Percentiles rank a stretch among this genome's conserved stretches.
Evolutionary conservation across 495 filamentous ascomycete genomes (phyloP).

Genomic region (Acidiella bohemica): DNA sequence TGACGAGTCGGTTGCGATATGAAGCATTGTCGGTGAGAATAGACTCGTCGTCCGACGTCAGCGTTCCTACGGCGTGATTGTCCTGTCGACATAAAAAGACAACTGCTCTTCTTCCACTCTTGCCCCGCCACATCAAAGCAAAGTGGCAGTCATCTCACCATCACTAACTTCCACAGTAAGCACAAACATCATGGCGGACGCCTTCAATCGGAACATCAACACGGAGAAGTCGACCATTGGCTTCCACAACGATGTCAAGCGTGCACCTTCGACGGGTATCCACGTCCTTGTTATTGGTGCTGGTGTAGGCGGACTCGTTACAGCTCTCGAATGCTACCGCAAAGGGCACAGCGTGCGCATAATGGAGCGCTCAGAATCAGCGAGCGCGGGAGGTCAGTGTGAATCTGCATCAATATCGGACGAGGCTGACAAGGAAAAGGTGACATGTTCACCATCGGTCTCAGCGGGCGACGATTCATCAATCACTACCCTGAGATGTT

Average conservation of each 20-base stretch:
- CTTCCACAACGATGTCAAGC: conserved; percentile 3
- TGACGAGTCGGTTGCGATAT: too few relatives aligned
- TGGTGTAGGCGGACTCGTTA: conserved; percentile 49
- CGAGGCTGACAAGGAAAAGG: conserved; percentile 26
- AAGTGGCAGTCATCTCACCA: too few relatives aligned
- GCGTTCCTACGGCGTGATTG: too few relatives aligned
- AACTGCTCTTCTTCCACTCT: too few relatives aligned
- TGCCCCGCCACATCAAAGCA: too few relatives aligned
- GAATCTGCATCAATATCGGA: background rate
- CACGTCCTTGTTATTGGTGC: conserved; percentile 49
- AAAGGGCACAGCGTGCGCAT: conserved; percentile 50
- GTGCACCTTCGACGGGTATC: conserved; percentile 33
- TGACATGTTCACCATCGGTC: conserved; percentile 41
- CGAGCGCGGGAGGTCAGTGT: conserved; percentile 14
- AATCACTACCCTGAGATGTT: conserved; percentile 43
- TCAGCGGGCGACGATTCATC: conserved; percentile 36
- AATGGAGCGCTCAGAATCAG: conserved; percentile 31
- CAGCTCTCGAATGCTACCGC: conserved; percentile 46
- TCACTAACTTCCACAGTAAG: too few relatives aligned
- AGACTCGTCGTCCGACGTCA: too few relatives aligned
- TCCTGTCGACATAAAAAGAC: too few relatives aligned
- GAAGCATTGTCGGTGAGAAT: too few relatives aligned
- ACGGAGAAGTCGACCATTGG: background rate
- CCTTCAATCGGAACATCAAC: background rate
- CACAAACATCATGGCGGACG: too few relatives aligned